Conservation (phyloP, 2,329 filamentous ascomycete genomes). For the Microdochium nivale region DNA sequence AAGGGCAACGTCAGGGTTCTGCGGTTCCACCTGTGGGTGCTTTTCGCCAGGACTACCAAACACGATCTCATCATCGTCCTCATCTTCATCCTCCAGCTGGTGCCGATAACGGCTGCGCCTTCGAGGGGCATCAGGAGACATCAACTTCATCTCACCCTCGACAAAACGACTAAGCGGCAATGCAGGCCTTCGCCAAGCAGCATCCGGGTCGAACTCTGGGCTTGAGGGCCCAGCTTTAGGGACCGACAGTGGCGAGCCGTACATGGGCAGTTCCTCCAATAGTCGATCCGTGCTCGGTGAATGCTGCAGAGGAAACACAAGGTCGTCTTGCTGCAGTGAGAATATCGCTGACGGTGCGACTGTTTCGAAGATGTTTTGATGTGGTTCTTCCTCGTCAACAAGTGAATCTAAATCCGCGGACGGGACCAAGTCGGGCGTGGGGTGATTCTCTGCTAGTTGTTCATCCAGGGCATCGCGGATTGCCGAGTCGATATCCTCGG, state of each 20-base stretch:
- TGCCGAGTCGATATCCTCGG: slow-evolving; percentile 20
- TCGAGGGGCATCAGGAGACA: slow-evolving; percentile 52
- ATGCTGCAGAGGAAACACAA: slow-evolving; percentile 68
- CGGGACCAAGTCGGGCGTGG: slow-evolving; percentile 59
- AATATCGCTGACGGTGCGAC: slow-evolving; percentile 73
- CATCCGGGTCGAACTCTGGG: slow-evolving; percentile 57
- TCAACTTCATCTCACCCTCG: slow-evolving; percentile 68
- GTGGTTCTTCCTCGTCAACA: slow-evolving; percentile 30
- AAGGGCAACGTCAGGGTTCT: slow-evolving; percentile 70
- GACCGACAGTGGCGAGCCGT: slow-evolving; percentile 54
- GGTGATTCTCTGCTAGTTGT: slow-evolving; percentile 32
- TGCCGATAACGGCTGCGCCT: slow-evolving; percentile 83
- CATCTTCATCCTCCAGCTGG: slow-evolving; percentile 59
- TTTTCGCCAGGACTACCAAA: slow-evolving; percentile 21
- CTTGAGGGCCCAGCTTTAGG: slow-evolving; percentile 48
- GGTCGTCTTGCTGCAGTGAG: slow-evolving; percentile 70
- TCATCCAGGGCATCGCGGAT: slow-evolving; percentile 22
- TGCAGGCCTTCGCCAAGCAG: slow-evolving; percentile 66
- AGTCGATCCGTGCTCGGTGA: slow-evolving; percentile 70
- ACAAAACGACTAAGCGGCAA: slow-evolving; percentile 82
- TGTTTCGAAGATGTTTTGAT: slow-evolving; percentile 28
- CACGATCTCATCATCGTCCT: slow-evolving; percentile 29
- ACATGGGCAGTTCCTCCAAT: slow-evolving; percentile 73
- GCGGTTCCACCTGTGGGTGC: slow-evolving; percentile 46
- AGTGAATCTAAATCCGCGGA: slow-evolving; percentile 54